Evolutionary conservation across 345 rosid species (phyloP), one percentile per base, ranked within the genome.

Genomic region (Populus ilicifolia): DNA sequence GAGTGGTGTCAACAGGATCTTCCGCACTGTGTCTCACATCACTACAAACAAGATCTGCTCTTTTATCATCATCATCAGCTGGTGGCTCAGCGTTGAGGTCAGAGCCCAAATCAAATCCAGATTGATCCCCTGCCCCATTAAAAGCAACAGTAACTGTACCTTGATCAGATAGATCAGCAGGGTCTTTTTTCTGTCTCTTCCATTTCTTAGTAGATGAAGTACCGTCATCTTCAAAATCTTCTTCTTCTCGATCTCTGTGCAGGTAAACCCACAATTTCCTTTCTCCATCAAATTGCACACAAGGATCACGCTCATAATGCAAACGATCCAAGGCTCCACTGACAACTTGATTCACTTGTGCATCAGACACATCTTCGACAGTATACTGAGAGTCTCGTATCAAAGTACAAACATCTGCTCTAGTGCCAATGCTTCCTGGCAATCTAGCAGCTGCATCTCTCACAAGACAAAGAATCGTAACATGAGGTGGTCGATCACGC

Each of bases 141-240:
- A 82, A 85, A 77, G 93, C 94, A 72, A 89, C 88, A n/a, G 97
- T 87, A 33, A 90, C 90, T 41, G 89, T 81, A 80, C 83, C 97
- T 77, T 89, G 95, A 17, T 94, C 98, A 30, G 91, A 79, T 83
- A 87, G 98, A 78, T 96, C 99, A 1, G 92, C 84, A 63, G 92
- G 79, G 75, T 96, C 99, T 77, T 96, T 96, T 82, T 90, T 96
- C 77, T 89, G 98, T 75, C 99, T 91, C 88, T 92, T 96, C 99
- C 99, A 96, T 85, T 96, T 96, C 90, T 96, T 96, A 39, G 99
- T 96, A 43, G 99, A 96, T 72, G 99, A 96, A 82, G 99, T 96
- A 61, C 99, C 99, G 70, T 96, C 99, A 80, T 96, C 99, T 84
- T 96, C 99, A 78, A 96, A 96, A 87, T 96, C 99, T 87, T 96